phyloP scores from a whole-genome alignment of 768 basidiomycete genomes.

The Ramaria rubella region DNA sequence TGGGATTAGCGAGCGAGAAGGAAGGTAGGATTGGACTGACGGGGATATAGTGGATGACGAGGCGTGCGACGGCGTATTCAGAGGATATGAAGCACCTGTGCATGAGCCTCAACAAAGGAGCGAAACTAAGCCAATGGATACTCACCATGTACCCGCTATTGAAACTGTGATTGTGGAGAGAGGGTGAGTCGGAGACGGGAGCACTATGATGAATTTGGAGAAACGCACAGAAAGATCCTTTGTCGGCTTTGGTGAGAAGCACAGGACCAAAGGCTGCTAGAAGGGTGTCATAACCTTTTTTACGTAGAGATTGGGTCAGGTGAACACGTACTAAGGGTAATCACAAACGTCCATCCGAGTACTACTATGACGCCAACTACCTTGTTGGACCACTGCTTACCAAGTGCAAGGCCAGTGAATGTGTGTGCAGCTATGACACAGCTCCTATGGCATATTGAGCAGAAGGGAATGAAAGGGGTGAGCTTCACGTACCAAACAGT shows the following conservation, averaged over 20 bases:
- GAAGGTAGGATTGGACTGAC: background rate
- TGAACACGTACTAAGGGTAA: background rate
- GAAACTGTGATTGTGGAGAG: background rate
- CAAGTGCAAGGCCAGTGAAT: background rate
- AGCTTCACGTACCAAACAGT: background rate
- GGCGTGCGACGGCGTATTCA: background rate
- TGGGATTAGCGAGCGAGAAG: background rate
- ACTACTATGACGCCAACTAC: background rate
- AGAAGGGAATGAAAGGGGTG: background rate
- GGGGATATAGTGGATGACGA: constrained; percentile 3
- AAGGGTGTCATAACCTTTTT: background rate
- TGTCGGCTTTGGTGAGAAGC: background rate
- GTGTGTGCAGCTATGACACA: background rate
- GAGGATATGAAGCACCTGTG: constrained; percentile 7
- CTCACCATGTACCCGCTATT: constrained; percentile 2
- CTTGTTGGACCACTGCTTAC: background rate
- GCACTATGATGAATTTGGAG: background rate
- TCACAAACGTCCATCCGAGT: constrained; percentile 1
- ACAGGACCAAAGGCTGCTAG: constrained; percentile 1
- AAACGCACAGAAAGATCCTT: constrained; percentile 6
- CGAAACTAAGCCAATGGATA: background rate
- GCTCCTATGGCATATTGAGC: background rate
- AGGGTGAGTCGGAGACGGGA: background rate
- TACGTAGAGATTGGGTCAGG: background rate
- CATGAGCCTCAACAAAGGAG: too few species aligned